Conservation (phyloP, 192 early-diverging fungal genomes). For the Coemansia sp. region DNA sequence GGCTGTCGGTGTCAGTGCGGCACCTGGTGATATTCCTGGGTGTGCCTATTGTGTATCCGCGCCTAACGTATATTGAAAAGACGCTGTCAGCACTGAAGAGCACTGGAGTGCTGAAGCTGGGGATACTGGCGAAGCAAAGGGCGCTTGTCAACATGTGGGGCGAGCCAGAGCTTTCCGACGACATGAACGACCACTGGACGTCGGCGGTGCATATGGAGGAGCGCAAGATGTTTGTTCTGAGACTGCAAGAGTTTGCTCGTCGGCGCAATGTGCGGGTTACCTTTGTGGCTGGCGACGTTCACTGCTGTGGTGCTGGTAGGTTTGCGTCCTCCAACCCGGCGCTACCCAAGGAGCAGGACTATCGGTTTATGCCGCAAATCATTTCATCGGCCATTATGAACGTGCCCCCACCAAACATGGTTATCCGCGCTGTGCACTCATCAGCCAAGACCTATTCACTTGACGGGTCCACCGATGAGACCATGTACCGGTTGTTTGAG, state of each 20-base stretch:
- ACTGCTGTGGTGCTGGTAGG: constrained; percentile 62
- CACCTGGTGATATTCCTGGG: constrained; percentile 70
- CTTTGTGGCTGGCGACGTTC: constrained; percentile 79
- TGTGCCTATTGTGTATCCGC: constrained; percentile 75
- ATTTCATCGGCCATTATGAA: constrained; percentile 80
- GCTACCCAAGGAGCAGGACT: constrained; percentile 57
- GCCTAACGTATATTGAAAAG: constrained; percentile 63
- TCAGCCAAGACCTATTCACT: constrained; percentile 55
- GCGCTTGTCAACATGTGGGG: constrained; percentile 64
- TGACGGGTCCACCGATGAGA: constrained; percentile 61
- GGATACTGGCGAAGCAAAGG: constrained; percentile 54
- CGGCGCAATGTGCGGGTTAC: constrained; percentile 63
- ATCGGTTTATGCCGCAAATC: constrained; percentile 73
- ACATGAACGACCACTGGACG: constrained; percentile 79
- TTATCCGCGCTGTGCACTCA: constrained; percentile 64
- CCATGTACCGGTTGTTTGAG: constrained; percentile 69
- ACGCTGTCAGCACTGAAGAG: constrained; percentile 58
- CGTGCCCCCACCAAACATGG: constrained; percentile 66
- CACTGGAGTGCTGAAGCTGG: constrained; percentile 53
- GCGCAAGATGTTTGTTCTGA: constrained; percentile 59
- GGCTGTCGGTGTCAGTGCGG: constrained; percentile 41
- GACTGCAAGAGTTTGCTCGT: constrained; percentile 64
- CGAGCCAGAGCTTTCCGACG: constrained; percentile 80
- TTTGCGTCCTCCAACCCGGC: constrained; percentile 53
- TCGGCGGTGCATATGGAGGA: constrained; percentile 65